These are phyloP conservation scores for Paecilomyces variotii DNA, from an alignment of 2,329 filamentous ascomycete species.

Conservation along the genomic window DNA sequence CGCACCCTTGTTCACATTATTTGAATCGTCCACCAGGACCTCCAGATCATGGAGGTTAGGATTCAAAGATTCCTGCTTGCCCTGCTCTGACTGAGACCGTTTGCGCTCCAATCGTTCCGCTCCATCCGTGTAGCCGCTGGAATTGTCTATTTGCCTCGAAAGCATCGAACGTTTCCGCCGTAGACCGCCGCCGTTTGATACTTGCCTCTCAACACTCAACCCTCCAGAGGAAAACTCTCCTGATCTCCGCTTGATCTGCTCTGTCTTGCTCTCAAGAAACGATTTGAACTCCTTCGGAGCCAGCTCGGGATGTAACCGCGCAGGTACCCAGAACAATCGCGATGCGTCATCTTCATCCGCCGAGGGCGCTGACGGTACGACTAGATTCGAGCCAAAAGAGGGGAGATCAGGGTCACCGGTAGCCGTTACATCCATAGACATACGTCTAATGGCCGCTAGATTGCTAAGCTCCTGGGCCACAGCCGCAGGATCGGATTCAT, in stretches of 20 bases:
- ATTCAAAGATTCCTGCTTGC: conserved; percentile 47
- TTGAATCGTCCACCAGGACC: conserved; percentile 72
- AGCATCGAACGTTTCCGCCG: conserved; percentile 92
- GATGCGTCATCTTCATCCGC: conserved; percentile 78
- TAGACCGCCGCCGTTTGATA: conserved; percentile 49
- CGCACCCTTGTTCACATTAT: conserved; percentile 61
- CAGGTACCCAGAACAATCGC: conserved; percentile 89
- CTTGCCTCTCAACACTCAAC: conserved; percentile 44
- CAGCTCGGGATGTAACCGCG: conserved; percentile 85
- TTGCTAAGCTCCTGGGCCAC: conserved; percentile 91
- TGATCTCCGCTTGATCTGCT: conserved; percentile 78
- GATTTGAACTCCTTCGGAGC: conserved; percentile 95
- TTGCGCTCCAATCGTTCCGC: conserved; percentile 71
- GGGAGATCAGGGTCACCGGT: conserved; percentile 51
- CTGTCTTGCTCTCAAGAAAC: conserved; percentile 87
- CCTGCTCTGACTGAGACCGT: conserved; percentile 51
- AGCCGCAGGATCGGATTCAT: conserved; percentile 81
- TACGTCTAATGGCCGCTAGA: conserved; percentile 76
- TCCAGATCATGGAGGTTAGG: conserved; percentile 65
- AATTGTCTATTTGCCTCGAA: conserved; percentile 78
- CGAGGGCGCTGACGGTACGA: conserved; percentile 37
- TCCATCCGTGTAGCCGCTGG: conserved; percentile 69
- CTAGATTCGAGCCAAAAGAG: conserved; percentile 30
- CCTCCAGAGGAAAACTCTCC: conserved; percentile 60
- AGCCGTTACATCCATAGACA: conserved; percentile 84